Base-by-base conservation (phyloP, 495 filamentous ascomycete genomes). In the Jackrogersella minutella region DNA sequence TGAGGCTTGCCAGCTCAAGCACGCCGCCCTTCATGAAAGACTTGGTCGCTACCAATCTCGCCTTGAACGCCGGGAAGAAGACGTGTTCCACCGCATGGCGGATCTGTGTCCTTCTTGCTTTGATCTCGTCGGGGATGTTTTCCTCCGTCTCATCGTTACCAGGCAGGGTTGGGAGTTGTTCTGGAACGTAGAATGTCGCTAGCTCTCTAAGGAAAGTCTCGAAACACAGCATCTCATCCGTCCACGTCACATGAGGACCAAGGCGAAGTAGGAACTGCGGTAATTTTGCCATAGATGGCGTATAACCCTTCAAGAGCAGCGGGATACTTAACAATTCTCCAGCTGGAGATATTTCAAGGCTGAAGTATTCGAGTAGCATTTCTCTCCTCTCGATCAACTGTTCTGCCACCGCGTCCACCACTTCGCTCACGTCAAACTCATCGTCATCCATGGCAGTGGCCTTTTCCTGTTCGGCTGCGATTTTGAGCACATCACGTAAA, bases 311-410 rank as follows among this genome's bases (percentile, higher is more conserved):
- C 36, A 96, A 75, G 17, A 99, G 78, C 2, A 99, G 81, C 0
- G 96, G 96, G 46, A 99, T 87, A 52, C 85, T 85, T 11, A 86
- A 76, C 8, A 99, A 79, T 54, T 95, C 85, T 14, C 93, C 96
- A 0, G 89, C 81, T 9, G 84, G 85, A 3, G 89, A 91, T 43
- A 99, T 88, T 53, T 96, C 87, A 44, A 99, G 74, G 11, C 88
- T 86, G 79, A 99, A 97, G 77, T 99, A 99, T 74, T 97, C 94
- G 21, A 85, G 77, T 1, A 99, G 85, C 92, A 99, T 96, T 61
- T 93, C 88, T 14, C 91, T 84, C 3, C 90, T 84, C 33, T 87
- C 84, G 28, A 97, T 80, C 13, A 99, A 84, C 62, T 83, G 79
- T 4, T 73, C 68, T 0, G 83, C 79, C 11, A 94, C 85, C 3